Evolutionary conservation across 306 rosid genomes (phyloP).

Genomic region (Boehmeria nivea): DNA sequence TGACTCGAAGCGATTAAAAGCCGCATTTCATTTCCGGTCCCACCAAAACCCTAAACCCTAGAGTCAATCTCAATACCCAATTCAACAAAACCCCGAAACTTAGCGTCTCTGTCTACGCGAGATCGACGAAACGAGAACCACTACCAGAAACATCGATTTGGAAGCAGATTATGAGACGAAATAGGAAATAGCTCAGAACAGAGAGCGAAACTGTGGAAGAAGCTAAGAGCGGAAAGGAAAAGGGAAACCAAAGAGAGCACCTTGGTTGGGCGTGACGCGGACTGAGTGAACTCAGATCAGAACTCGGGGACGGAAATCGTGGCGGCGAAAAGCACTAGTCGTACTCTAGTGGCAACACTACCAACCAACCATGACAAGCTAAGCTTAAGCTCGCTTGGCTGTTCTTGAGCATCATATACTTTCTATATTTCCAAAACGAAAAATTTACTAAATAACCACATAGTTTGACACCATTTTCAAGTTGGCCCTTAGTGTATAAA

Average conservation of each 20-base stretch:
- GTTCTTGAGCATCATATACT: too few species aligned
- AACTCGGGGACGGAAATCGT: not conserved
- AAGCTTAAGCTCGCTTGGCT: too few species aligned
- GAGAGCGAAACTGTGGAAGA: not conserved
- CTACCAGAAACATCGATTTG: not conserved
- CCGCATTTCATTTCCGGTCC: not conserved
- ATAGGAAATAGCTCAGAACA: not conserved
- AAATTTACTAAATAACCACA: too few species aligned
- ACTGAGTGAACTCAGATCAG: slow-evolving; percentile 8
- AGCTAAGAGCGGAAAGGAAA: not conserved
- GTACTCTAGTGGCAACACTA: too few species aligned
- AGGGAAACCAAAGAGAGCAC: slow-evolving; percentile 1
- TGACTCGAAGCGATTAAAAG: not conserved
- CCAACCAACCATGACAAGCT: too few species aligned
- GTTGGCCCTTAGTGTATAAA: too few species aligned
- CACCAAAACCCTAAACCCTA: slow-evolving; percentile 30
- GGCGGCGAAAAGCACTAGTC: not conserved
- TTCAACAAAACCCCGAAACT: slow-evolving; percentile 6
- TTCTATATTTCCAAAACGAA: too few species aligned
- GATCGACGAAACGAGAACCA: not conserved
- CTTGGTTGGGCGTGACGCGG: slow-evolving; percentile 11
- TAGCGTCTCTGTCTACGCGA: not conserved
- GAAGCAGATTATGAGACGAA: not conserved
- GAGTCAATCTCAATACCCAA: not conserved
- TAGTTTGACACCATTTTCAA: too few species aligned